Evolutionary conservation across 2,329 filamentous ascomycete species (phyloP), one percentile per base, ranked within the genome.

Genomic region (Fusarium proliferatum): DNA sequence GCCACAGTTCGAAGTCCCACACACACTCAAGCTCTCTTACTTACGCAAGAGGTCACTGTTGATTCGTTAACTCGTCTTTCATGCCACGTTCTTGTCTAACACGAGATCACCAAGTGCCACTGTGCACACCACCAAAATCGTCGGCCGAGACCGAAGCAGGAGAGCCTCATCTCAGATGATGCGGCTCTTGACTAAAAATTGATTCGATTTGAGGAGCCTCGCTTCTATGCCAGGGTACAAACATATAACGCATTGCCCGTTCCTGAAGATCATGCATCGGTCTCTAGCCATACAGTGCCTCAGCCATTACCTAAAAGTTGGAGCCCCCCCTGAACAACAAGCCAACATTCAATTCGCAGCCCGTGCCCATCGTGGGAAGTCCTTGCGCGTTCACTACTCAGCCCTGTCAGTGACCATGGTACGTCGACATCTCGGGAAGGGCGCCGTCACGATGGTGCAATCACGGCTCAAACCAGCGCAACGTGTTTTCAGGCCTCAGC

Each of bases 241-340:
- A 53, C 69, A 75, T 69, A 61, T 71, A 75, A 75, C 67, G 51
- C 62, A 73, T 62, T 62, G 52, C 60, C 61, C 58, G 73, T 76
- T 69, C 73, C 73, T 76, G 73, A 76, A 75, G 49, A 75, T 75
- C 72, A 71, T 69, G 60, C 67, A 58, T 59, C 53, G 36, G 39
- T 33, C 34, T 46, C 60, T 49, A 69, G 48, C 58, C 69, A 71
- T 71, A 73, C 67, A 59, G 61, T 52, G 56, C 28, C 49, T 53
- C 68, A 61, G 58, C 42, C 33, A 56, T 76, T 75, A 76, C 70
- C 48, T 74, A 75, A 75, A 58, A 60, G 5, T 43, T 61, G 38
- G 61, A 38, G 17, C 43, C 55, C 61, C 60, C 60, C 69, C 56
- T 59, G 48, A 46, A 66, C 34, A 60, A 28, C 19, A 38, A 36